Percentiles rank a stretch among this genome's conserved stretches.
phyloP scores from a whole-genome alignment of 169 alveolate species.

The Eimeria tenella region DNA sequence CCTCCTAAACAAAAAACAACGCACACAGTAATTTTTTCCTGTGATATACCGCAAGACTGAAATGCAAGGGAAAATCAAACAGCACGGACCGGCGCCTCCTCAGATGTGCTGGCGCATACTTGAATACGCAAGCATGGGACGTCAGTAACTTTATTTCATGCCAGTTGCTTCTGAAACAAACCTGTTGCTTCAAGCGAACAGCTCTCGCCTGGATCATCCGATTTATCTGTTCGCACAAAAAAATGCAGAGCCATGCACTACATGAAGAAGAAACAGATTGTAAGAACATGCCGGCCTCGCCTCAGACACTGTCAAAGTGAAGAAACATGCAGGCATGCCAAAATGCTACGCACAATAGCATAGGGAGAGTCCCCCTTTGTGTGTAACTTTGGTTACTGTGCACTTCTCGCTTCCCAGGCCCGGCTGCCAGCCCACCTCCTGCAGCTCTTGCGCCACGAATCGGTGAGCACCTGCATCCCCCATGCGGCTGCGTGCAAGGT shows the following conservation, averaged over 20 bases:
- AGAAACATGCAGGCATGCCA: no score
- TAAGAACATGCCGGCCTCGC: no score
- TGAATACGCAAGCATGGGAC: neutral
- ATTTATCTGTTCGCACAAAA: slow-evolving; percentile 10
- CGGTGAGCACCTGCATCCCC: slow-evolving; percentile 15
- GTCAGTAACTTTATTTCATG: neutral
- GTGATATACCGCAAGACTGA: no score
- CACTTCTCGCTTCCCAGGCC: no score
- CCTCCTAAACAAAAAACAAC: slow-evolving; percentile 19
- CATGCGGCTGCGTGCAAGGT: neutral
- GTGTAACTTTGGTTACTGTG: no score
- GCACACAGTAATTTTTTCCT: neutral
- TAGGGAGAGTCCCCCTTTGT: no score
- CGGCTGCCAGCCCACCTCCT: slow-evolving; percentile 5
- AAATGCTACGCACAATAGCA: no score
- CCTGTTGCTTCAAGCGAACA: slow-evolving; percentile 39
- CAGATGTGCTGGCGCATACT: no score
- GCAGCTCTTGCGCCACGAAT: slow-evolving; percentile 63
- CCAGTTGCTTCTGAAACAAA: neutral
- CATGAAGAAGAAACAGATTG: no score
- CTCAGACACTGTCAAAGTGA: no score
- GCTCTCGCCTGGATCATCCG: slow-evolving; percentile 64
- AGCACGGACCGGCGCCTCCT: no score
- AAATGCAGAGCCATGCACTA: neutral
- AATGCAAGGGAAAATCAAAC: neutral